Evolutionary conservation across 768 basidiomycete genomes (phyloP).

Genomic region (Collybia mongolica): DNA sequence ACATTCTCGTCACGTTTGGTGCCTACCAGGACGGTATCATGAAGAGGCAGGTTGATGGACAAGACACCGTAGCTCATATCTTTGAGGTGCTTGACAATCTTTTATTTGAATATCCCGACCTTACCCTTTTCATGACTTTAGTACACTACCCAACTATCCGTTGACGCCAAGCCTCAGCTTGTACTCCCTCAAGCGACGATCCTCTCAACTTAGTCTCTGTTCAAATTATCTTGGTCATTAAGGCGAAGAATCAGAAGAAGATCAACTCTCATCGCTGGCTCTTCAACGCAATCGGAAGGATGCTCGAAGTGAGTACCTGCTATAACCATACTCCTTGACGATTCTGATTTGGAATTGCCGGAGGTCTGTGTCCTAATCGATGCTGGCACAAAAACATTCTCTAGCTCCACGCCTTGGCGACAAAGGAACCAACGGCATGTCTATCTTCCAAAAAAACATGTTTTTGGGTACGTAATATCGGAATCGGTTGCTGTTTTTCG

Average conservation of each 20-base stretch:
- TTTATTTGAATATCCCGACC: constrained; percentile 3
- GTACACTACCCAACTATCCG: constrained; percentile 96
- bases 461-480: constrained; percentile 36
- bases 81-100: constrained; percentile 65
- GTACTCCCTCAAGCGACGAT: constrained; percentile 87
- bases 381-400: constrained; percentile 90
- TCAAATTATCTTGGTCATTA: constrained; percentile 86
- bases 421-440: constrained; percentile 96
- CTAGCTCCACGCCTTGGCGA: constrained; percentile 88
- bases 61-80: constrained; percentile 90
- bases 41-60: constrained; percentile 89
- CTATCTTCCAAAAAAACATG: constrained; percentile 93
- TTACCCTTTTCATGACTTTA: constrained; percentile 22
- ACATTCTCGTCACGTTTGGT: constrained; percentile 84
- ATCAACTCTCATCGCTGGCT: constrained; percentile 96
- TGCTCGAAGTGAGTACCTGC: constrained; percentile 55
- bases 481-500: neutral
- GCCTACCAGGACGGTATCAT: constrained; percentile 94
- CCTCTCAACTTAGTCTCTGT: constrained; percentile 92
- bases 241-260: constrained; percentile 97
- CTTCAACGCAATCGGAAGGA: constrained; percentile 85
- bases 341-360: constrained; percentile 45
- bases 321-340: neutral
- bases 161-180: constrained; percentile 87
- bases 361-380: constrained; percentile 92